Evolutionary conservation across 1,139 yeast species (phyloP).

Genomic region (Arxiozyma heterogenica): DNA sequence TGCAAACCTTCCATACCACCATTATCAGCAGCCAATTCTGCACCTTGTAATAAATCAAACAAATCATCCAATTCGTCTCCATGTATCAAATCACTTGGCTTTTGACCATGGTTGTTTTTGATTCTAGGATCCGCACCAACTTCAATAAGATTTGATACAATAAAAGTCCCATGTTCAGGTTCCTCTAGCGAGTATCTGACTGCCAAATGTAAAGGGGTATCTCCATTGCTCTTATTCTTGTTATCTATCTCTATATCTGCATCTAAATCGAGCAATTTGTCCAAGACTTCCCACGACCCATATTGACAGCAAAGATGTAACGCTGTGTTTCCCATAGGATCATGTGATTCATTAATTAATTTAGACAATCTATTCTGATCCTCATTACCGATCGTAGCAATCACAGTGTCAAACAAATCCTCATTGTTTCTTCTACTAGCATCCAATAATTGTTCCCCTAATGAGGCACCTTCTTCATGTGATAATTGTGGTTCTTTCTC

Average conservation of each 20-base stretch:
- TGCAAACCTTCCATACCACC: slow-evolving; percentile 19
- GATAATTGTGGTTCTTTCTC: not conserved
- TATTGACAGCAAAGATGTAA: slow-evolving; percentile 72
- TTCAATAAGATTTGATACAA: slow-evolving; percentile 73
- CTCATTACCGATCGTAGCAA: slow-evolving; percentile 36
- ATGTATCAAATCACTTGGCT: slow-evolving; percentile 62
- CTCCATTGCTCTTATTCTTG: slow-evolving; percentile 52
- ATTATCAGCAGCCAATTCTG: slow-evolving; percentile 56
- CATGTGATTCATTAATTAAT: slow-evolving; percentile 61
- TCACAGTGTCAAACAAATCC: slow-evolving; percentile 55
- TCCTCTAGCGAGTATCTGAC: slow-evolving; percentile 68
- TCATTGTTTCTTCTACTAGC: slow-evolving; percentile 82
- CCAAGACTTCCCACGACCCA: slow-evolving; percentile 85
- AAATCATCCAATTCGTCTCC: slow-evolving; percentile 44
- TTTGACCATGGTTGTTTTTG: slow-evolving; percentile 51
- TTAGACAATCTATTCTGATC: slow-evolving; percentile 44
- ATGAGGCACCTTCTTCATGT: slow-evolving; percentile 56
- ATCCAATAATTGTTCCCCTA: slow-evolving; percentile 73
- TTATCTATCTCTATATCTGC: slow-evolving; percentile 84
- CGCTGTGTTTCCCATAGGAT: slow-evolving; percentile 74
- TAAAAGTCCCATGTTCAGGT: slow-evolving; percentile 76
- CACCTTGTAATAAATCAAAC: slow-evolving; percentile 60
- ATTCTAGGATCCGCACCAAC: slow-evolving; percentile 81
- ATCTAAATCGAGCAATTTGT: slow-evolving; percentile 70
- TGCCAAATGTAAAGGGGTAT: slow-evolving; percentile 84